A percentile compares a stretch with the other conserved stretches of the same genome.
Evolutionary conservation across 768 basidiomycete species (phyloP).

Genomic region (Naganishia friedmannii): DNA sequence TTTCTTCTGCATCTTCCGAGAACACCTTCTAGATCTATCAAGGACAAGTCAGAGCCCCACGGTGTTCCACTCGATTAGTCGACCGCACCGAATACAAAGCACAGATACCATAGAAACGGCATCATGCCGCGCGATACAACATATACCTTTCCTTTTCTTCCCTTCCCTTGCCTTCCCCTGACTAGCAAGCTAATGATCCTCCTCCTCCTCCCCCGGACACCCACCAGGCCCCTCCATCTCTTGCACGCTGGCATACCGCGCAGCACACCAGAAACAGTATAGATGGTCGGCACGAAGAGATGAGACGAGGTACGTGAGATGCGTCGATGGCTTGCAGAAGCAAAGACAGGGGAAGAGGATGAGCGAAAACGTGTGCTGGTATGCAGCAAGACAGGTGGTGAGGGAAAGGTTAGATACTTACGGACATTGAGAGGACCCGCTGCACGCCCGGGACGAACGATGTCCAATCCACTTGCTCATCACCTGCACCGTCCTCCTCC

Average conservation of each 20-base stretch:
- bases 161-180: too few species aligned
- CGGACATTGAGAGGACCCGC: constrained; percentile 47
- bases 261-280: constrained; percentile 50
- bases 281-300: constrained; percentile 46
- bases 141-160: too few species aligned
- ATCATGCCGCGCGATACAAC: too few species aligned
- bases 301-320: constrained; percentile 43
- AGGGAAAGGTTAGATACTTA: constrained; percentile 35
- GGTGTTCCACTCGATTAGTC: too few species aligned
- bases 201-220: constrained; percentile 50
- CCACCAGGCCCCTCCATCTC: constrained; percentile 50
- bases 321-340: constrained; percentile 36
- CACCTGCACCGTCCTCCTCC: not conserved
- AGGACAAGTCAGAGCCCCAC: too few species aligned
- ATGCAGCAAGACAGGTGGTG: not conserved
- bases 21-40: too few species aligned
- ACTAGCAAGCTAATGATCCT: constrained; percentile 51
- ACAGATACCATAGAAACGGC: too few species aligned
- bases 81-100: too few species aligned
- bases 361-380: not conserved
- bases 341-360: not conserved
- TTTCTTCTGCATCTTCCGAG: too few species aligned
- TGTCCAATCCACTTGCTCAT: constrained; percentile 38
- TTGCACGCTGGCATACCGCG: constrained; percentile 41
- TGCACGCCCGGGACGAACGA: constrained; percentile 41